Conservation (phyloP, 768 basidiomycete genomes). For the Termitomyces eurrhizus region DNA sequence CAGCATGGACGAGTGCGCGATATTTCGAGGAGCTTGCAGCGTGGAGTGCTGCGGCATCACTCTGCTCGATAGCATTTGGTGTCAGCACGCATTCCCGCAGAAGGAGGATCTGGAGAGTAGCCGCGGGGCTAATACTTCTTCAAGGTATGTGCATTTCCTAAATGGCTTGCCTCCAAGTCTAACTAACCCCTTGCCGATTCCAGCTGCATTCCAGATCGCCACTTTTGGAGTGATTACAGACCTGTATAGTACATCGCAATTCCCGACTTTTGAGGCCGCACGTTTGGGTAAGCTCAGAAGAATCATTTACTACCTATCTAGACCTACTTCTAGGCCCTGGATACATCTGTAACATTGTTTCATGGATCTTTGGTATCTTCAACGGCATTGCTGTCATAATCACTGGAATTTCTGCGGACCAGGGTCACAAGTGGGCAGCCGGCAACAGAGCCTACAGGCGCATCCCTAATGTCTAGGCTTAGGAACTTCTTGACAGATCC, state of each 20-base stretch:
- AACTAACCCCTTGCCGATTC: background rate
- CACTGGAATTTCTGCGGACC: conserved; percentile 61
- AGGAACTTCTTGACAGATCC: background rate
- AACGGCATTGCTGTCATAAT: conserved; percentile 50
- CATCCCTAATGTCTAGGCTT: conserved; percentile 20
- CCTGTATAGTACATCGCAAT: conserved; percentile 42
- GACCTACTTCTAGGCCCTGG: conserved; percentile 41
- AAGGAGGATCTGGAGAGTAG: conserved; percentile 72
- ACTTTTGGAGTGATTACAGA: conserved; percentile 66
- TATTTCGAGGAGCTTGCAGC: conserved; percentile 63
- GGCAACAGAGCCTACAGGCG: conserved; percentile 64
- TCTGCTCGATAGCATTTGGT: conserved; percentile 59
- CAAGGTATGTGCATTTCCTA: conserved; percentile 41
- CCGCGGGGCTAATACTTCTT: conserved; percentile 58
- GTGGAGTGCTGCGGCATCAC: conserved; percentile 57
- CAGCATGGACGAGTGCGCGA: conserved; percentile 66
- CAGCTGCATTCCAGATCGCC: conserved; percentile 57
- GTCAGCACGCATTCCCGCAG: conserved; percentile 71
- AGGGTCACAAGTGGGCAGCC: conserved; percentile 70
- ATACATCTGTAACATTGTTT: conserved; percentile 54
- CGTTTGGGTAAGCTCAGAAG: conserved; percentile 47
- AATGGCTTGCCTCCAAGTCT: background rate
- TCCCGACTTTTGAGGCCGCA: conserved; percentile 52
- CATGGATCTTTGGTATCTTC: conserved; percentile 58
- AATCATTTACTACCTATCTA: background rate